Evolutionary conservation across 805 yeast species (phyloP).

Genomic region (Candida caryicola): DNA sequence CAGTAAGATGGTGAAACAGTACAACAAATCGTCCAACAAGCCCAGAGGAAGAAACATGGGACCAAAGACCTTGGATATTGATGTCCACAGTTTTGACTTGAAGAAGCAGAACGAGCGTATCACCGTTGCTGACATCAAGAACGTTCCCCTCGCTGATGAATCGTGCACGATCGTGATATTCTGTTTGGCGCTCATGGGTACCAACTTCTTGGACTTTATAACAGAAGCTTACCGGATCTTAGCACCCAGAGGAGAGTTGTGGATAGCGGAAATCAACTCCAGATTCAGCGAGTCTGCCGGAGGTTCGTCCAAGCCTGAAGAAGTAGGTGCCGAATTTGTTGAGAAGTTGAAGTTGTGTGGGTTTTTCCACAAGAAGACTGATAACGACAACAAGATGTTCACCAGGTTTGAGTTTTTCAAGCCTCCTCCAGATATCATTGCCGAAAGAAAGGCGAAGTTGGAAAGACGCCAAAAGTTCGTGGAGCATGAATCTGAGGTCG

Average conservation of each 20-base stretch:
- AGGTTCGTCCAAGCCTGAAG: slow-evolving; percentile 30
- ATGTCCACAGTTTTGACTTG: slow-evolving; percentile 87
- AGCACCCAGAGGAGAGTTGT: slow-evolving; percentile 87
- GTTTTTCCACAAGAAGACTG: slow-evolving; percentile 84
- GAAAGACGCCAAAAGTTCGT: slow-evolving; percentile 65
- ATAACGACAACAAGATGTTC: slow-evolving; percentile 87
- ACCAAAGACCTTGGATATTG: slow-evolving; percentile 44
- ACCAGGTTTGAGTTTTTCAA: slow-evolving; percentile 91
- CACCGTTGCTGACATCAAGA: slow-evolving; percentile 93
- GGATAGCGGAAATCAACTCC: slow-evolving; percentile 97
- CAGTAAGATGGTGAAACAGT: slow-evolving; percentile 42
- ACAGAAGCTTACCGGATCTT: slow-evolving; percentile 84
- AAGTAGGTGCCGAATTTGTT: slow-evolving; percentile 73
- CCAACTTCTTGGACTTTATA: slow-evolving; percentile 89
- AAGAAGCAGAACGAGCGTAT: slow-evolving; percentile 84
- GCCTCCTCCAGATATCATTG: slow-evolving; percentile 67
- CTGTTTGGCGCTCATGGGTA: slow-evolving; percentile 96
- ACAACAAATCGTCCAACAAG: slow-evolving; percentile 21
- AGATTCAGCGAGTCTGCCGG: slow-evolving; percentile 63
- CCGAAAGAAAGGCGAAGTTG: slow-evolving; percentile 58
- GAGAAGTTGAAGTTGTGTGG: slow-evolving; percentile 75
- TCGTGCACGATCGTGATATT: slow-evolving; percentile 88
- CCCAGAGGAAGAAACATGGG: slow-evolving; percentile 18
- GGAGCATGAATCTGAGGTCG: slow-evolving; percentile 65
- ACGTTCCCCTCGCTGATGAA: slow-evolving; percentile 78